These are phyloP conservation scores for Nakaseomyces sp. DNA, from an alignment of 1,139 yeast species.

Conservation along the genomic window DNA sequence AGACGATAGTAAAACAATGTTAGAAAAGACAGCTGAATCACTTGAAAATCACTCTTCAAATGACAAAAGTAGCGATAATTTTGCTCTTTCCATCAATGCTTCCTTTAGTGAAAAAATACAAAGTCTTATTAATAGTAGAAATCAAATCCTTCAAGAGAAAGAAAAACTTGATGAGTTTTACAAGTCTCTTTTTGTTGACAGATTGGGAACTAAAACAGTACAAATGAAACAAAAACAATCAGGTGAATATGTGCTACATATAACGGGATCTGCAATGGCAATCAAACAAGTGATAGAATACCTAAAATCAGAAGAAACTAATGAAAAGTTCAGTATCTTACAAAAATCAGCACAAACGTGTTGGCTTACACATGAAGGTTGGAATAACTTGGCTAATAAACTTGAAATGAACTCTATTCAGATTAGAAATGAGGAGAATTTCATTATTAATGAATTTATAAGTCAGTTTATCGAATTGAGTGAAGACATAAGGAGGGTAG, in stretches of 20 bases:
- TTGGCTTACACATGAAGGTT: conserved; percentile 30
- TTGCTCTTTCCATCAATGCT: conserved; percentile 18
- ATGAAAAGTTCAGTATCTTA: conserved; percentile 13
- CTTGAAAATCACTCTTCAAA: neutral
- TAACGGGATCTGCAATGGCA: conserved; percentile 17
- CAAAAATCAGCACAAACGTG: conserved; percentile 29
- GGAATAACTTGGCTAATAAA: conserved; percentile 33
- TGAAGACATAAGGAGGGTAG: conserved; percentile 26
- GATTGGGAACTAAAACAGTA: conserved; percentile 20
- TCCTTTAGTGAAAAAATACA: conserved; percentile 15
- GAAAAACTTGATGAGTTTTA: conserved; percentile 20
- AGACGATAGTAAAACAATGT: neutral
- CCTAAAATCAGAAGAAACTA: conserved; percentile 9
- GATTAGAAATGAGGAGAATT: conserved; percentile 30
- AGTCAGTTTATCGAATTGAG: conserved; percentile 27
- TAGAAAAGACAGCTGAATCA: neutral
- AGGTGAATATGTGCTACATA: conserved; percentile 24
- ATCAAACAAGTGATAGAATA: conserved; percentile 14
- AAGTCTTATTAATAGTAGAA: conserved; percentile 19
- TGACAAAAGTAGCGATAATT: conserved; percentile 7
- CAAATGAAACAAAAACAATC: conserved; percentile 21
- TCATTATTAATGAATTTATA: conserved; percentile 25
- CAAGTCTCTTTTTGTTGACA: conserved; percentile 13
- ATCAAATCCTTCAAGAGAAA: conserved; percentile 17
- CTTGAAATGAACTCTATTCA: conserved; percentile 21